Base-by-base conservation (phyloP, 345 rosid genomes). In the Excoecaria cochinchinensis region DNA sequence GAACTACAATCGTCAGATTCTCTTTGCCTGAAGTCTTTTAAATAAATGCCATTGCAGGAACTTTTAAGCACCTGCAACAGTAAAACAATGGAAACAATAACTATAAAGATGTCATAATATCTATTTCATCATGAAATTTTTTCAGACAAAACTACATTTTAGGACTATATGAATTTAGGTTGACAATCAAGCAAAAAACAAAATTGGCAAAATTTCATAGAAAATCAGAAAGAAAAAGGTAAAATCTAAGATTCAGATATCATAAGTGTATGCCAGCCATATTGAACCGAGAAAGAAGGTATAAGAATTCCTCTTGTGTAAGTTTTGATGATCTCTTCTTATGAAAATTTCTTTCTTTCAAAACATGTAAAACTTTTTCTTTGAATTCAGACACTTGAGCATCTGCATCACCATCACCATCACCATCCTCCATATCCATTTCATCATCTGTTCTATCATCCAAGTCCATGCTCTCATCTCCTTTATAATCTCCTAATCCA, bases 321-420 rank as follows among this genome's bases (percentile, higher is more conserved):
- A 91, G 84, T 79, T 90, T 91, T 6, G 94, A 91, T 9, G 94
- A 82, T 62, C 99, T 90, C 86, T 91, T 90, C 68, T 94, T 97
- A 76, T 77, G 85, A 74, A 90, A 91, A 67, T 80, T 84, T 39
- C 91, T 90, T 81, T 91, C 95, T 64, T 84, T 90, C 74, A 95
- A 81, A 72, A 90, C 92, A 57, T 71, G 80, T 50, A 87, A 39
- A 10, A 95, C 94, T 82, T 87, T 91, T 31, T 66, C 83, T 76
- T 95, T 95, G 78, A 95, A 92, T 73, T 83, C 97, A 0, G 88
- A 85, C n/a, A 36, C 84, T 57, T 83, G 90, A 7, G 79, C 84
- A 53, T 84, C 91, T 39, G 65, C 84, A 60, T 76, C 82, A 1
- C 80, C 87, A 24, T 85, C 87, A 58, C n/a, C n/a, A n/a, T 76